These are phyloP conservation scores for Nannochloris sp. DNA, from an alignment of 139 green algal genomes.

Conservation along the genomic window DNA sequence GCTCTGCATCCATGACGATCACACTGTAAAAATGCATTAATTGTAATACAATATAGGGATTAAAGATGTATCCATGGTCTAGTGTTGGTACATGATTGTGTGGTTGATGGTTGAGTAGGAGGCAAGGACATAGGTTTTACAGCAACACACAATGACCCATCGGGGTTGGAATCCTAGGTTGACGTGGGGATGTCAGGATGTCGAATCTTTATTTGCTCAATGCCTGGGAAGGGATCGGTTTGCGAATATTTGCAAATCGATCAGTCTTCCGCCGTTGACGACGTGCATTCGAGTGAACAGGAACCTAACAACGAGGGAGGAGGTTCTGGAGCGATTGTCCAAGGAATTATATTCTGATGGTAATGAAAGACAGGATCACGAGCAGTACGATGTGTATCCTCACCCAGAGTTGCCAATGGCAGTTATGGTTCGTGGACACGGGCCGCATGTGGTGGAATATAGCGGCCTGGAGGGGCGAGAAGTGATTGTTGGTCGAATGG, in stretches of 20 bases:
- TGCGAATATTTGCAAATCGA: conserved; percentile 21
- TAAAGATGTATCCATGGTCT: too few species aligned
- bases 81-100: too few species aligned
- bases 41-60: too few species aligned
- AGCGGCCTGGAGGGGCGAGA: conserved; percentile 34
- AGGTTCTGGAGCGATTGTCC: conserved; percentile 12
- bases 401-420: conserved; percentile 31
- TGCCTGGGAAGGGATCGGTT: conserved; percentile 39
- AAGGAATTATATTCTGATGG: not conserved
- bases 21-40: too few species aligned
- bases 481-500: conserved; percentile 70
- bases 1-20: too few species aligned
- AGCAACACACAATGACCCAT: too few species aligned
- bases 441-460: conserved; percentile 29
- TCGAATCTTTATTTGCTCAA: conserved; percentile 41
- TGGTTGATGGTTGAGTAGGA: too few species aligned
- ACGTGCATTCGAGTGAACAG: conserved; percentile 71
- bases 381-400: conserved; percentile 13
- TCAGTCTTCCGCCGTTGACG: conserved; percentile 42
- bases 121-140: too few species aligned
- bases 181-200: conserved; percentile 19
- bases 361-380: not conserved
- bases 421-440: conserved; percentile 43
- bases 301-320: conserved; percentile 22
- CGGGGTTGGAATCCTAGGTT: conserved; percentile 3